These are phyloP conservation scores for Trypanosoma lewisi DNA, from an alignment of 208 protist species.

Conservation along the genomic window DNA sequence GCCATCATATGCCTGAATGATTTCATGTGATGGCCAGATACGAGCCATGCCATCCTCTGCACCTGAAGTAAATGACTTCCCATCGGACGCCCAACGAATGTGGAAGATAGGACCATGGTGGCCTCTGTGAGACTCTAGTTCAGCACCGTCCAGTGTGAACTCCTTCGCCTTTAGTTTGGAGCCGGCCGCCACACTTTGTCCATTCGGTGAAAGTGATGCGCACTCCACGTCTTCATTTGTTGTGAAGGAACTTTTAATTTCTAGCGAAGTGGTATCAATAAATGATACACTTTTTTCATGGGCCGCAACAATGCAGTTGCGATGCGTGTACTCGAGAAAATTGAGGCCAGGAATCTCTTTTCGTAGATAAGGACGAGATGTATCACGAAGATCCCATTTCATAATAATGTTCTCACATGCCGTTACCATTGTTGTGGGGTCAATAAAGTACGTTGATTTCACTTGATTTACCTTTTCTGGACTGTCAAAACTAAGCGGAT, in stretches of 20 bases:
- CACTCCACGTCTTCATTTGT: conserved; percentile 86
- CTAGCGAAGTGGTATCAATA: conserved; percentile 82
- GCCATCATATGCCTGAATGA: conserved; percentile 75
- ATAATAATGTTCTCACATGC: conserved; percentile 83
- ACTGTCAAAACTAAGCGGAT: conserved; percentile 68
- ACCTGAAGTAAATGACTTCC: conserved; percentile 85
- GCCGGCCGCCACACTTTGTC: conserved; percentile 77
- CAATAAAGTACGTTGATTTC: conserved; percentile 85
- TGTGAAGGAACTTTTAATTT: conserved; percentile 70
- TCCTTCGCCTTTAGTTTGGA: conserved; percentile 91
- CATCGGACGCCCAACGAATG: conserved; percentile 86
- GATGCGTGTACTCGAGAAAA: conserved; percentile 89
- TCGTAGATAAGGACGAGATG: conserved; percentile 71
- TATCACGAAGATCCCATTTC: conserved; percentile 90
- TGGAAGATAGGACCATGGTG: conserved; percentile 92
- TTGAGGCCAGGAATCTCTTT: conserved; percentile 84
- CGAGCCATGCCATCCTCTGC: conserved; percentile 92
- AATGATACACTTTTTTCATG: conserved; percentile 88
- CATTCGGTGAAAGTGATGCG: conserved; percentile 83
- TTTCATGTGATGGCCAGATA: conserved; percentile 89
- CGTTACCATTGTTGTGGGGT: conserved; percentile 82
- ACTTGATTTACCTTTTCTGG: conserved; percentile 64
- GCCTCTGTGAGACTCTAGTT: conserved; percentile 86
- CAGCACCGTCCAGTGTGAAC: conserved; percentile 79
- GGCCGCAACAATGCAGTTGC: conserved; percentile 72